phyloP scores from a whole-genome alignment of 129 eudicot genomes.

The Tagetes erecta region DNA sequence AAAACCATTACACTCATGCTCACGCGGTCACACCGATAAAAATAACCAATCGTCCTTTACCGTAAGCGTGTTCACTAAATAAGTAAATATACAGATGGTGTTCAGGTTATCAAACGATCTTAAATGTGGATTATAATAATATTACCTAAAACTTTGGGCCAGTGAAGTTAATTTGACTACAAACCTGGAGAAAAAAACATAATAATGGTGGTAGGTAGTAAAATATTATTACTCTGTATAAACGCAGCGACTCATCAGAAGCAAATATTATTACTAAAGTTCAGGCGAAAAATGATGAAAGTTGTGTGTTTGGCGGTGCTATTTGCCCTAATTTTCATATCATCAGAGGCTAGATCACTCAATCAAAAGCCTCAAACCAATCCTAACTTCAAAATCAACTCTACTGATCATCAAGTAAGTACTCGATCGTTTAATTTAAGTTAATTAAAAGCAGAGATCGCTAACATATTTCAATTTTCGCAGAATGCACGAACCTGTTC shows the following conservation, averaged over 20 bases:
- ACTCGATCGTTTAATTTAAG: conserved; percentile 2
- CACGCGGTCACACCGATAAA: too few relatives aligned
- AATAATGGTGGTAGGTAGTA: conserved; percentile 1
- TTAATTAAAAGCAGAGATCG: conserved; percentile 5
- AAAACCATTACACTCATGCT: too few relatives aligned
- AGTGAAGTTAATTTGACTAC: conserved; percentile 21
- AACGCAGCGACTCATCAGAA: conserved; percentile 2
- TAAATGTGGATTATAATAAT: too few relatives aligned
- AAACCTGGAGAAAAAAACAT: conserved; percentile 20
- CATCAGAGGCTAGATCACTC: conserved; percentile 50
- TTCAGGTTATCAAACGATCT: too few relatives aligned
- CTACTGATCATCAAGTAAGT: conserved; percentile 42
- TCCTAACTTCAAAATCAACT: conserved; percentile 49
- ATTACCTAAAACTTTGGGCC: not conserved
- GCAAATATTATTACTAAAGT: not conserved
- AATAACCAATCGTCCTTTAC: too few relatives aligned
- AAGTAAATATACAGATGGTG: too few relatives aligned
- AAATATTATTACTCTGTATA: not conserved
- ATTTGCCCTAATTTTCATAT: conserved; percentile 34
- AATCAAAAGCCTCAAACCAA: conserved; percentile 40
- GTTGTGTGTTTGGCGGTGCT: conserved; percentile 23
- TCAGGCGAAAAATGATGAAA: conserved; percentile 37
- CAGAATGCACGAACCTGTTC: conserved; percentile 55
- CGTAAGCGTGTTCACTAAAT: too few relatives aligned
- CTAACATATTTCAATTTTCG: conserved; percentile 5